Conservation (phyloP, 768 basidiomycete species). For the Suillus sp. region DNA sequence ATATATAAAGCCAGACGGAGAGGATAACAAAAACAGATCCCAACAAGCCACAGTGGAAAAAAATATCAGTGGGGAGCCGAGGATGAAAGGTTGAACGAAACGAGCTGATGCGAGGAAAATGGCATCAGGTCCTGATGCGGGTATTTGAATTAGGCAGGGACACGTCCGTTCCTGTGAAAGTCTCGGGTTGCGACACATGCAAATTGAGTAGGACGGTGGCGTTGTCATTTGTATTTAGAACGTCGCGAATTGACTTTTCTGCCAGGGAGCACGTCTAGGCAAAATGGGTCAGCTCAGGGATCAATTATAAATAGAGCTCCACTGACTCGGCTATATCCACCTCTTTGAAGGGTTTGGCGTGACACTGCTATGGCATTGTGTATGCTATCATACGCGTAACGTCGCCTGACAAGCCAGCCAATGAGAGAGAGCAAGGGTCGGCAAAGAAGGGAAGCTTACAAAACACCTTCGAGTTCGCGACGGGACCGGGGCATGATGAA, state of each 20-base stretch:
- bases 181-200: constrained; percentile 42
- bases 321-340: constrained; percentile 57
- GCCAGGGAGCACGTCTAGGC: constrained; percentile 68
- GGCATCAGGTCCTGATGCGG: constrained; percentile 29
- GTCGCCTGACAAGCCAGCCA: constrained; percentile 46
- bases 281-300: background rate
- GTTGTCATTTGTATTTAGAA: constrained; percentile 72
- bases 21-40: background rate
- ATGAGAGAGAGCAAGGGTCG: constrained; percentile 5
- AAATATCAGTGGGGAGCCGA: constrained; percentile 15
- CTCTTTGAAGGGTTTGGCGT: constrained; percentile 59
- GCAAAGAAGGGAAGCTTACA: constrained; percentile 47
- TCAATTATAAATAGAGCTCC: background rate
- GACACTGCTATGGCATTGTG: constrained; percentile 79
- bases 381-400: constrained; percentile 79
- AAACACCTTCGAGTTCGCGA: constrained; percentile 66
- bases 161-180: constrained; percentile 20
- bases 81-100: background rate
- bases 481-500: constrained; percentile 68
- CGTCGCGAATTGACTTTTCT: constrained; percentile 67
- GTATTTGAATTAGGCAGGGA: constrained; percentile 17
- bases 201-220: constrained; percentile 63
- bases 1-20: constrained; percentile 7
- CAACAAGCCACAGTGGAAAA: constrained; percentile 10
- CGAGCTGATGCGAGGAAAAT: background rate